A percentile compares a stretch with the other conserved stretches of the same genome.
Evolutionary conservation across 2,329 filamentous ascomycete species (phyloP).

Genomic region (Alternaria triticimaculans): DNA sequence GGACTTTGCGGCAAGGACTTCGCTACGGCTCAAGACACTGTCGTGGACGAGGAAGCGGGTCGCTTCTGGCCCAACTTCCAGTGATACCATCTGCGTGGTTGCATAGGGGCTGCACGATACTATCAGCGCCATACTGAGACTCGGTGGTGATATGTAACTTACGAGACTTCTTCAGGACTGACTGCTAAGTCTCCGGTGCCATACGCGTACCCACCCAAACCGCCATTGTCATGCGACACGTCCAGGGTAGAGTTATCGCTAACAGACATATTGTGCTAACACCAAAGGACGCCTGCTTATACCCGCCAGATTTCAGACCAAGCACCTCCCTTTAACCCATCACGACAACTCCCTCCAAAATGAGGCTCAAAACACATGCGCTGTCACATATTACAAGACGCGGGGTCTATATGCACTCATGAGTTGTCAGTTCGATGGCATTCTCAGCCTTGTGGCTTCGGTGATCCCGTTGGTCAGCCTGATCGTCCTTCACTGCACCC

Average conservation of each 20-base stretch:
- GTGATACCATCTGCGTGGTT: constrained; percentile 20
- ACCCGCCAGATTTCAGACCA: background rate
- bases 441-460: background rate
- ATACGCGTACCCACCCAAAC: background rate
- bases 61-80: constrained; percentile 29
- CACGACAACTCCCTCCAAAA: background rate
- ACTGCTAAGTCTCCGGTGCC: background rate
- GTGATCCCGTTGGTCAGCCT: constrained; percentile 4
- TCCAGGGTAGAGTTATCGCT: constrained; percentile 2
- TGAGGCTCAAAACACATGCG: constrained; percentile 3
- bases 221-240: background rate
- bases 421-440: constrained; percentile 3
- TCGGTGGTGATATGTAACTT: background rate
- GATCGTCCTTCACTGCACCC: constrained; percentile 1
- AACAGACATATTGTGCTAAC: background rate
- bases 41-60: constrained; percentile 35
- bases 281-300: background rate
- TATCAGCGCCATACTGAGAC: background rate
- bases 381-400: background rate
- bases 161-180: constrained; percentile 9
- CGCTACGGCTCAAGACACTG: constrained; percentile 29
- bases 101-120: constrained; percentile 23
- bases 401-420: constrained; percentile 2
- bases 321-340: background rate
- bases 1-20: constrained; percentile 24